Conservation (phyloP, 108 stramenopile species). For the Skeletonema menzelii region DNA sequence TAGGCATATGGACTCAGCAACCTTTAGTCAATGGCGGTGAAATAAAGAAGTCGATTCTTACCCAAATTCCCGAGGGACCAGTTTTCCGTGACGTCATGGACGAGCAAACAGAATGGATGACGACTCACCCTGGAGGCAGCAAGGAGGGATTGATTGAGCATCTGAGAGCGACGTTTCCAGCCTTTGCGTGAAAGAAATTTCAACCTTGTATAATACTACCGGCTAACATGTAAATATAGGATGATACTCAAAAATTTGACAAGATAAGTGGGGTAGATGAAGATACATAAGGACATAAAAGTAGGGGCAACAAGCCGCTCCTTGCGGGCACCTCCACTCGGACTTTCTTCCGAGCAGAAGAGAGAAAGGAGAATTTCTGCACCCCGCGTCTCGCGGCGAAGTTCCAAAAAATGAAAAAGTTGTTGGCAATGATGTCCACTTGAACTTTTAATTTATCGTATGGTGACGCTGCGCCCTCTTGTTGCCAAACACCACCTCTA, state of each 20-base stretch:
- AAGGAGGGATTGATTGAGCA: constrained; percentile 58
- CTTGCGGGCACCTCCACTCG: too few species aligned
- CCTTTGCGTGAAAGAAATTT: constrained; percentile 26
- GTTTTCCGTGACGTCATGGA: constrained; percentile 86
- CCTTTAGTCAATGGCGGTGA: constrained; percentile 73
- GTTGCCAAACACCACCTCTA: neutral
- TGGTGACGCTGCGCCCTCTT: too few species aligned
- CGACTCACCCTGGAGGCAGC: constrained; percentile 69
- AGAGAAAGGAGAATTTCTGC: too few species aligned
- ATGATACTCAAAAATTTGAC: too few species aligned
- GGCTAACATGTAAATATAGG: neutral
- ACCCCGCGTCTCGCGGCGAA: too few species aligned
- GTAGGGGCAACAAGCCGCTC: too few species aligned
- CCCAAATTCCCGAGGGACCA: constrained; percentile 70
- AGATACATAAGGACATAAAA: too few species aligned
- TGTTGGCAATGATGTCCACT: too few species aligned
- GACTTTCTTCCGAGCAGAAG: too few species aligned
- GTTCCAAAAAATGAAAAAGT: too few species aligned
- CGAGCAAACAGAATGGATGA: constrained; percentile 80
- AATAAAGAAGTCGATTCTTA: constrained; percentile 55
- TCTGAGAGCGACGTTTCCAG: constrained; percentile 56
- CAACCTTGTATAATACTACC: neutral
- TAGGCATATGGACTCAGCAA: constrained; percentile 77
- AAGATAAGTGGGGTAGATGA: too few species aligned
- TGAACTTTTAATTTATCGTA: too few species aligned